Evolutionary conservation across 768 basidiomycete species (phyloP).

Genomic region (Cystofilobasidium bisporidii): DNA sequence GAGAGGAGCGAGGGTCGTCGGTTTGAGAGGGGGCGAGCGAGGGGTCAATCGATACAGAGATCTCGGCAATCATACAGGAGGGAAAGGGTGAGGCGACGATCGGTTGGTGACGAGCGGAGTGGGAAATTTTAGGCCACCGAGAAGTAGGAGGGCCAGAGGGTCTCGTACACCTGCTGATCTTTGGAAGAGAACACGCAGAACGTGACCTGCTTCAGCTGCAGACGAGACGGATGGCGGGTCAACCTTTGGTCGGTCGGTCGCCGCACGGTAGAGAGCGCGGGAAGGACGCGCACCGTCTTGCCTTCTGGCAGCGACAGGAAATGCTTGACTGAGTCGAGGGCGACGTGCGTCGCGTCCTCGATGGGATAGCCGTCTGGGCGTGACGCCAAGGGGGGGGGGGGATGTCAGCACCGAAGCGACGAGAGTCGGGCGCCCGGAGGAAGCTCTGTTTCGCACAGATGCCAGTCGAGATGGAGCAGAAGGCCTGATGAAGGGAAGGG

Average conservation of each 20-base stretch:
- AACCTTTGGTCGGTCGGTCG: too few relatives aligned
- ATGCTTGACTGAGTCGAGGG: conserved; percentile 32
- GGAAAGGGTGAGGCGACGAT: not conserved
- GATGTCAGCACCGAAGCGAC: not conserved
- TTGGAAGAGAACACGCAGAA: conserved; percentile 22
- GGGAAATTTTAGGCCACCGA: too few relatives aligned
- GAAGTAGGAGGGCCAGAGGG: conserved; percentile 13
- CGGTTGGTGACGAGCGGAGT: not conserved
- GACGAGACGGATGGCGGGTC: not conserved
- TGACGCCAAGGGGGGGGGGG: not conserved
- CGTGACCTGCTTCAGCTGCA: conserved; percentile 15
- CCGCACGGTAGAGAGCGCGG: too few relatives aligned
- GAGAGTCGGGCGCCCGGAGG: not conserved
- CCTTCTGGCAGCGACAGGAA: conserved; percentile 3
- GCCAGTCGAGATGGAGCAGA: conserved; percentile 29
- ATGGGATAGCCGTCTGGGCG: conserved; percentile 40
- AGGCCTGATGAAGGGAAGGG: not conserved
- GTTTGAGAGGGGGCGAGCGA: too few relatives aligned
- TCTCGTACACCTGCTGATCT: conserved; percentile 18
- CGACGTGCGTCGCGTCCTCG: conserved; percentile 39
- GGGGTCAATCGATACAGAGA: not conserved
- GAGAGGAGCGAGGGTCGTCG: too few relatives aligned
- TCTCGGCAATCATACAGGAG: too few relatives aligned
- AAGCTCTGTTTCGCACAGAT: conserved; percentile 33
- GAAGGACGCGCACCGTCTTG: conserved; percentile 4